Conservation (phyloP, 1,139 yeast species). For the Sugiyamaella sp. region DNA sequence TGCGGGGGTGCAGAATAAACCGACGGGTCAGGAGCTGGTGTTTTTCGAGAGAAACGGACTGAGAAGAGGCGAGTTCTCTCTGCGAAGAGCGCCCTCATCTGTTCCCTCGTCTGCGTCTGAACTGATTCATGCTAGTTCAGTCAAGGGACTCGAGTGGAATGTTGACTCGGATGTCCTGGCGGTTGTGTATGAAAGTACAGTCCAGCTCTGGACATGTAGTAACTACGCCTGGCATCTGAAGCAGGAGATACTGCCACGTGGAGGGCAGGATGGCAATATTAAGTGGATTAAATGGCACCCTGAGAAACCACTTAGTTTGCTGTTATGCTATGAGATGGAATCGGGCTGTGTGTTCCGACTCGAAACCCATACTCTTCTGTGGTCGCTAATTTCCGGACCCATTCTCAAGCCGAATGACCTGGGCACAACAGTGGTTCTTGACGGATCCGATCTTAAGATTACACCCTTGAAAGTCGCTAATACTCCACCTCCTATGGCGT, state of each 20-base stretch:
- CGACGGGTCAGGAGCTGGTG: constrained; percentile 43
- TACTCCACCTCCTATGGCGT: constrained; percentile 94
- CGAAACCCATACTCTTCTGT: constrained; percentile 70
- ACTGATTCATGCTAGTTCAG: constrained; percentile 23
- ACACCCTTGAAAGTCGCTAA: constrained; percentile 86
- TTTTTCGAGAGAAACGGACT: constrained; percentile 94
- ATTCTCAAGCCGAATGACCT: constrained; percentile 65
- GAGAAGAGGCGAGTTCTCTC: constrained; percentile 81
- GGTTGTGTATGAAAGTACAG: constrained; percentile 56
- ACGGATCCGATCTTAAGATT: constrained; percentile 70
- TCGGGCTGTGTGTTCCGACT: constrained; percentile 44
- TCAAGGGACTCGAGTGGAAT: constrained; percentile 75
- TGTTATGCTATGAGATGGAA: constrained; percentile 46
- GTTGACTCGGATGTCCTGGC: constrained; percentile 79
- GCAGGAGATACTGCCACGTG: constrained; percentile 59
- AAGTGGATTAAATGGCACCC: constrained; percentile 78
- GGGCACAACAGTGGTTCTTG: constrained; percentile 81
- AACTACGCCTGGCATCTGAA: constrained; percentile 96
- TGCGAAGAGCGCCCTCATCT: constrained; percentile 51
- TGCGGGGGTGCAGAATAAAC: constrained; percentile 75
- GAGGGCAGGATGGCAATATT: constrained; percentile 23
- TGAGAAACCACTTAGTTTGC: constrained; percentile 76
- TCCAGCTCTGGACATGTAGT: constrained; percentile 88
- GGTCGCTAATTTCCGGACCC: constrained; percentile 69
- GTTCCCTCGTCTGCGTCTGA: not conserved